phyloP scores from a whole-genome alignment of 2,329 filamentous ascomycete genomes.

The Sporothrix brasiliensis region DNA sequence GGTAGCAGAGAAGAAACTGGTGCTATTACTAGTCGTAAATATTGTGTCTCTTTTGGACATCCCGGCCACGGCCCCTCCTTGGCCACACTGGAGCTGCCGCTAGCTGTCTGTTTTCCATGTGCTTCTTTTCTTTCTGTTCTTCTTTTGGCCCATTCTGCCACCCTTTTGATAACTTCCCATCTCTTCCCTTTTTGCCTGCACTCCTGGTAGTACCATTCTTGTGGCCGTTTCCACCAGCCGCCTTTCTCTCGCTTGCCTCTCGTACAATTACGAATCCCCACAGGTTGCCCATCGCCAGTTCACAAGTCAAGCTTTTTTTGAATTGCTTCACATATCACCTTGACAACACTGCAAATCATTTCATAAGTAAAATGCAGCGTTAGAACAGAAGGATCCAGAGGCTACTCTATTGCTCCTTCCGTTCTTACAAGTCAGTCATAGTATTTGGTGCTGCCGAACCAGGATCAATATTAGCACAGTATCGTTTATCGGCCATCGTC shows the following conservation, averaged over 20 bases:
- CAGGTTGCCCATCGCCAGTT: neutral
- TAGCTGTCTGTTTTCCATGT: conserved; percentile 7
- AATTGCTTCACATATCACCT: neutral
- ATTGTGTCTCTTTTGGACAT: conserved; percentile 19
- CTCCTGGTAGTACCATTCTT: neutral
- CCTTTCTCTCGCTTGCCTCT: neutral
- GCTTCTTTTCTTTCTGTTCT: neutral
- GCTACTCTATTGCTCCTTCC: neutral
- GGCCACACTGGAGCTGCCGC: neutral
- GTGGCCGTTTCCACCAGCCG: neutral
- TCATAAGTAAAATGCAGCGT: neutral
- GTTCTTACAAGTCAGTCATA: neutral
- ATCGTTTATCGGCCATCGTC: conserved; percentile 23
- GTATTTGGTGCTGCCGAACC: conserved; percentile 7
- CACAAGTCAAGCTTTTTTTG: neutral
- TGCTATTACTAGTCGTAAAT: conserved; percentile 16
- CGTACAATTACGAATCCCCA: neutral
- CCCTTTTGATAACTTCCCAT: neutral
- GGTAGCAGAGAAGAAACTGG: conserved; percentile 6
- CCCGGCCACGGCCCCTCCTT: conserved; percentile 6
- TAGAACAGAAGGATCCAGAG: neutral
- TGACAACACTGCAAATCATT: neutral
- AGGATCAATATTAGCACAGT: neutral
- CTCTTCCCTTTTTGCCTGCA: neutral
- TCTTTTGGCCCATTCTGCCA: neutral